Conservation (phyloP, 768 basidiomycete species). For the Rhodocollybia butyracea region DNA sequence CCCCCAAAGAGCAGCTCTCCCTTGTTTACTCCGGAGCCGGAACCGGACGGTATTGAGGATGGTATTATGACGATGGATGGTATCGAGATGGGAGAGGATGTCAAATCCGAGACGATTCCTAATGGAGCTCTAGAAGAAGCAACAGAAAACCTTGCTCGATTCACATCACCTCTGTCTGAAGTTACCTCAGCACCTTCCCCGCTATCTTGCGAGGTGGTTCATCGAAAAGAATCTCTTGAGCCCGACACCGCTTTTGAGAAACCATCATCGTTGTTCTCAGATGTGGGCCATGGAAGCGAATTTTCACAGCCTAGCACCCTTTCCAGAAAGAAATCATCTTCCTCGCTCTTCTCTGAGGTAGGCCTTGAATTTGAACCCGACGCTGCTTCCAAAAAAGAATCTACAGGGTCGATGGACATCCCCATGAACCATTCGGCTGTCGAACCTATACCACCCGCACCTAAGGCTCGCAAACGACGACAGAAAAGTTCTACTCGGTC, state of each 20-base stretch:
- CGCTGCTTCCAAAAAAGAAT: neutral
- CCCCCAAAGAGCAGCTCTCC: neutral
- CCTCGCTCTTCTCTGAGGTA: too few relatives aligned
- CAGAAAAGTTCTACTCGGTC: neutral
- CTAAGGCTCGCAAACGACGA: neutral
- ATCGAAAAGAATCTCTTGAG: too few relatives aligned
- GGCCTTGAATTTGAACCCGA: too few relatives aligned
- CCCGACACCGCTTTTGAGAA: too few relatives aligned
- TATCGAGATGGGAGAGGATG: neutral
- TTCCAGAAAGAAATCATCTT: too few relatives aligned
- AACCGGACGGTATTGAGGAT: neutral
- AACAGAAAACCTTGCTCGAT: neutral
- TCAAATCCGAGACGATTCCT: neutral
- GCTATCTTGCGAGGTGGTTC: neutral
- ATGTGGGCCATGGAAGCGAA: too few relatives aligned
- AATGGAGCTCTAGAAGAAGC: neutral
- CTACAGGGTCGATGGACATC: neutral
- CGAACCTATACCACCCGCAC: too few relatives aligned
- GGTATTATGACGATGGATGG: neutral
- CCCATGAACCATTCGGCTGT: too few relatives aligned
- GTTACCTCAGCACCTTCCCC: conserved; percentile 1
- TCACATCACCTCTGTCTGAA: conserved; percentile 5
- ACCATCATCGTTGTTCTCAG: too few relatives aligned
- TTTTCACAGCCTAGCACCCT: too few relatives aligned
- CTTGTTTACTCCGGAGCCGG: neutral